Evolutionary conservation across 2,329 filamentous ascomycete species (phyloP), one percentile per base, ranked within the genome.

Genomic region (Hypoxylon sp.): DNA sequence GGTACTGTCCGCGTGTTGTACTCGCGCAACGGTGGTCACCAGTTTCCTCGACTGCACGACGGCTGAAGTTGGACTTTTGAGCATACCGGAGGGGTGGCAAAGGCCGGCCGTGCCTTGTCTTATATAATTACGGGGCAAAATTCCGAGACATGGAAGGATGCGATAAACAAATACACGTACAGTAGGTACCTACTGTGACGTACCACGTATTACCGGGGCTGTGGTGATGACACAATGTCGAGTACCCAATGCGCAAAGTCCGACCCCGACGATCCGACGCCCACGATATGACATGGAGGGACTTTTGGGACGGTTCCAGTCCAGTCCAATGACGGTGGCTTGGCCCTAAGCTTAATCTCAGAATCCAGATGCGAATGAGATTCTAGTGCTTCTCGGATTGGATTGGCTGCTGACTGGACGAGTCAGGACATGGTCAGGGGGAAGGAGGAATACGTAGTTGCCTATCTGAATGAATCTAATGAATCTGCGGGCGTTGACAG

Each of bases 1-100:
- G 38, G 59, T 56, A 28, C 50, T 55, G 41, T 75, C 74, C 58
- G 61, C 68, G 72, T 70, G 76, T 49, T 71, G 71, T 28, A 68
- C 68, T 73, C 71, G 77, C 49, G 73, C 60, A 57, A 77, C 71
- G 52, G 74, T 73, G 45, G 70, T 74, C 21, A 79, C 77, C 68
- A 84, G 74, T 65, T 81, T 82, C 72, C 81, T 82, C 70, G 80
- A 78, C 69, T 80, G 81, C 60, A 82, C 70, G 66, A 82, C 71
- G 73, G 77, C 77, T 57, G 79, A 78, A 28, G 79, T 75, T 70
- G 81, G 80, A 73, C 76, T 77, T 73, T 80, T 84, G 76, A 84
- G 80, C 83, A 85, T 85, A 71, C 79, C 82, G 79, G 72, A 68
- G 62, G 70, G 58, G 75, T 74, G 73, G 75, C 74, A 68, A 73